Evolutionary conservation across 257 asterid genomes (phyloP).

Genomic region (Lycium ferocissimum): DNA sequence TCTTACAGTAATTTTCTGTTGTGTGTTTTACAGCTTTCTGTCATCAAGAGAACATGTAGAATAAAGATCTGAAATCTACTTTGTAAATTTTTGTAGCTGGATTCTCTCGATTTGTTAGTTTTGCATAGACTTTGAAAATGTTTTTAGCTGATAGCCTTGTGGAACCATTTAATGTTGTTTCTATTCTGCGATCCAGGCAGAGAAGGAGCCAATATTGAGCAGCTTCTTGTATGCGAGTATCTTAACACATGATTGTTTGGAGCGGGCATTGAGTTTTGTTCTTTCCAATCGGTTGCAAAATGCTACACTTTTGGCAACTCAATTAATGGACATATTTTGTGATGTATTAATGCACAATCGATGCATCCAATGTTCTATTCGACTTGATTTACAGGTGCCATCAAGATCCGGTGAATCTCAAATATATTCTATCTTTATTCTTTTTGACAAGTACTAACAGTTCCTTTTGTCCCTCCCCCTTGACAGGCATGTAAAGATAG

Average conservation of each 20-base stretch:
- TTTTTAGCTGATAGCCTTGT: neutral
- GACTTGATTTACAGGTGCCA: conserved; percentile 53
- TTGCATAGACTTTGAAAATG: neutral
- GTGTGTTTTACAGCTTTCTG: neutral
- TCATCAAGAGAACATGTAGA: neutral
- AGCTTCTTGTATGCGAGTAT: conserved; percentile 54
- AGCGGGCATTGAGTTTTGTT: conserved; percentile 52
- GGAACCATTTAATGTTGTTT: conserved; percentile 9
- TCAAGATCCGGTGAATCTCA: neutral
- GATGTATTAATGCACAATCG: conserved; percentile 52
- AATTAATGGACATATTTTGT: conserved; percentile 47
- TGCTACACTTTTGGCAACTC: conserved; percentile 56
- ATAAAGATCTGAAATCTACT: conserved; percentile 2
- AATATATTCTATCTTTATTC: neutral
- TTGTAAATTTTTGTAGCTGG: neutral
- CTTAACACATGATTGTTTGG: conserved; percentile 52
- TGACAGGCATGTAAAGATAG: conserved; percentile 52
- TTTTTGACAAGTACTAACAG: conserved; percentile 13
- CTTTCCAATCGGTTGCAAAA: conserved; percentile 57
- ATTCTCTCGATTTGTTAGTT: neutral
- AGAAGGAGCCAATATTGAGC: conserved; percentile 58
- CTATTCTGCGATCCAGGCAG: conserved; percentile 45
- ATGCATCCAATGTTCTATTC: conserved; percentile 50
- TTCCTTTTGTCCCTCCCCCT: conserved; percentile 18
- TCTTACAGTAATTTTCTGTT: neutral